Evolutionary conservation across 495 filamentous ascomycete genomes (phyloP).

Genomic region (Daldinia loculata): DNA sequence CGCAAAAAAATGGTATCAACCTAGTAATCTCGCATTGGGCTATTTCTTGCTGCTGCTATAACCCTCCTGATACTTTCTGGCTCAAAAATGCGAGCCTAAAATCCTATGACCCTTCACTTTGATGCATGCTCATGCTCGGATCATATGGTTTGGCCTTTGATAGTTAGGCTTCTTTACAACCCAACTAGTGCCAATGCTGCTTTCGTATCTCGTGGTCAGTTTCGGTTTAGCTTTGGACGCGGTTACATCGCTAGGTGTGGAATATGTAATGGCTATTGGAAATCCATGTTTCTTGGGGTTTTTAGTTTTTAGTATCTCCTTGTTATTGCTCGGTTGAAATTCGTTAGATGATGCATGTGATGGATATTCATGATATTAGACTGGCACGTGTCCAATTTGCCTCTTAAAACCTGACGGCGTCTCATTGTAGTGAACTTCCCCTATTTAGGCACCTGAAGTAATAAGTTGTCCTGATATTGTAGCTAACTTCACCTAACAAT

Average conservation of each 20-base stretch:
- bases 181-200: slow-evolving; percentile 14
- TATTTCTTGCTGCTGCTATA: background rate
- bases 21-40: background rate
- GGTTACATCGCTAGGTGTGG: slow-evolving; percentile 26
- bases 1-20: background rate
- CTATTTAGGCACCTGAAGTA: background rate
- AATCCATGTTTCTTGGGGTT: slow-evolving; percentile 7
- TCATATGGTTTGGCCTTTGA: slow-evolving; percentile 21
- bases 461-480: background rate
- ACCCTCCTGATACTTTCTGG: slow-evolving; percentile 7
- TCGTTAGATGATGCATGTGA: slow-evolving; percentile 2
- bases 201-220: slow-evolving; percentile 1
- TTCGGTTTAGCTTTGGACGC: slow-evolving; percentile 4
- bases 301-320: background rate
- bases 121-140: background rate
- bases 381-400: background rate
- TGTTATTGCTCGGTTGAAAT: background rate
- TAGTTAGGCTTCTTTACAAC: slow-evolving; percentile 1
- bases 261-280: background rate
- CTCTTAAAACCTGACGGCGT: background rate
- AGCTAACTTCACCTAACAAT: background rate
- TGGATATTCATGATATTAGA: background rate
- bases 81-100: slow-evolving; percentile 8
- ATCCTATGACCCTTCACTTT: slow-evolving; percentile 5
- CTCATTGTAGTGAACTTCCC: background rate